phyloP scores from a whole-genome alignment of 2,329 filamentous ascomycete genomes.

The Coniochaeta sp. region DNA sequence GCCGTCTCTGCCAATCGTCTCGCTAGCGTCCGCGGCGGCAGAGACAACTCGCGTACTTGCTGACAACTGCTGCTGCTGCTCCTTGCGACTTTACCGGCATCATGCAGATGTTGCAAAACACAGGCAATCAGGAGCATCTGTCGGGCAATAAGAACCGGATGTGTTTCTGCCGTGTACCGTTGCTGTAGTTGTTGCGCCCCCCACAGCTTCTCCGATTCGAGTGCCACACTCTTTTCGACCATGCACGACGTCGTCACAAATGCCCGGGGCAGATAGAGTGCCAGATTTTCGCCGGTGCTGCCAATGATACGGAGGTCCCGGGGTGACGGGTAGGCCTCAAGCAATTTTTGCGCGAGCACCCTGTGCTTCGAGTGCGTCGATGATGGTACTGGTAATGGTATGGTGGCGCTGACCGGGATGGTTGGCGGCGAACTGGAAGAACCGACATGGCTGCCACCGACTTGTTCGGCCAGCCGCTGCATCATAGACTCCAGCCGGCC shows the following conservation, averaged over 20 bases:
- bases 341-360: neutral
- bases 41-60: too few relatives aligned
- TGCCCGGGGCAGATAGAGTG: slow-evolving; percentile 1
- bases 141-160: slow-evolving; percentile 4
- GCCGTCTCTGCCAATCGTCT: slow-evolving; percentile 2
- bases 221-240: neutral
- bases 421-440: too few relatives aligned
- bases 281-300: neutral
- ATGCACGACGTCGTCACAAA: neutral
- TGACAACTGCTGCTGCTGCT: too few relatives aligned
- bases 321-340: slow-evolving; percentile 1
- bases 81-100: neutral
- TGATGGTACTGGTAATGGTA: too few relatives aligned
- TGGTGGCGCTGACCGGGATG: too few relatives aligned
- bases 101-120: neutral
- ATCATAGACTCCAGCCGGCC: slow-evolving; percentile 9
- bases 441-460: too few relatives aligned
- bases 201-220: slow-evolving; percentile 4
- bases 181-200: neutral
- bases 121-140: slow-evolving; percentile 3
- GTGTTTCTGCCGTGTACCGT: slow-evolving; percentile 3
- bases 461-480: slow-evolving; percentile 3
- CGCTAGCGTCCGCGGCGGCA: slow-evolving; percentile 1
- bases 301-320: slow-evolving; percentile 2
- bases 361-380: too few relatives aligned